phyloP scores from a whole-genome alignment of 768 basidiomycete species.

The Cubamyces lactineus region DNA sequence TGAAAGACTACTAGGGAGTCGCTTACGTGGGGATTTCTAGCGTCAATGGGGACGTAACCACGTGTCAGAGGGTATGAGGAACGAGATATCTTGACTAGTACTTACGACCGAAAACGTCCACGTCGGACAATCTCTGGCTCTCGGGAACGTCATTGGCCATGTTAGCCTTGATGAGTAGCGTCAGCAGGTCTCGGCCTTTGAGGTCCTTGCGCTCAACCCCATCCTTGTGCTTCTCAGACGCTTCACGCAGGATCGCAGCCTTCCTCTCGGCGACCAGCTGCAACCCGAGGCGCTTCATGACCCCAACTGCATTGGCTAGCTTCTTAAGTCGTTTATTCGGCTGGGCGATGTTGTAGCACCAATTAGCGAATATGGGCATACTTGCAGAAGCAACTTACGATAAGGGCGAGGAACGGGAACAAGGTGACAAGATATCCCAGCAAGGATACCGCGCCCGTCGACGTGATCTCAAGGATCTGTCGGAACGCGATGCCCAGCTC shows the following conservation, averaged over 20 bases:
- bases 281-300: conserved; percentile 33
- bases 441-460: background rate
- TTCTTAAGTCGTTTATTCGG: conserved; percentile 2
- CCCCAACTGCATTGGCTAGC: conserved; percentile 10
- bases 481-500: conserved; percentile 39
- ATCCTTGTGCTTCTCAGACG: conserved; percentile 31
- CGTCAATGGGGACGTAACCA: no score
- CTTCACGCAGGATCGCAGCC: conserved; percentile 27
- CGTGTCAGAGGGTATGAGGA: background rate
- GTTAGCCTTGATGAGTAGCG: conserved; percentile 65
- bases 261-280: conserved; percentile 37
- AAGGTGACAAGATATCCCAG: conserved; percentile 1
- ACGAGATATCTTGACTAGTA: background rate
- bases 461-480: conserved; percentile 22
- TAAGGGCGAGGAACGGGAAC: conserved; percentile 27
- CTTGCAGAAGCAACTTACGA: conserved; percentile 17
- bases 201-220: conserved; percentile 38
- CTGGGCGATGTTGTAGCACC: background rate
- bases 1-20: background rate
- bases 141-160: conserved; percentile 61
- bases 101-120: conserved; percentile 63
- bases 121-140: conserved; percentile 58
- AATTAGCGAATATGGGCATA: background rate
- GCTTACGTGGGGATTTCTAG: conserved; percentile 32
- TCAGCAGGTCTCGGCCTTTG: conserved; percentile 58